phyloP scores from a whole-genome alignment of 768 basidiomycete genomes.

The Termitomyces sp. region DNA sequence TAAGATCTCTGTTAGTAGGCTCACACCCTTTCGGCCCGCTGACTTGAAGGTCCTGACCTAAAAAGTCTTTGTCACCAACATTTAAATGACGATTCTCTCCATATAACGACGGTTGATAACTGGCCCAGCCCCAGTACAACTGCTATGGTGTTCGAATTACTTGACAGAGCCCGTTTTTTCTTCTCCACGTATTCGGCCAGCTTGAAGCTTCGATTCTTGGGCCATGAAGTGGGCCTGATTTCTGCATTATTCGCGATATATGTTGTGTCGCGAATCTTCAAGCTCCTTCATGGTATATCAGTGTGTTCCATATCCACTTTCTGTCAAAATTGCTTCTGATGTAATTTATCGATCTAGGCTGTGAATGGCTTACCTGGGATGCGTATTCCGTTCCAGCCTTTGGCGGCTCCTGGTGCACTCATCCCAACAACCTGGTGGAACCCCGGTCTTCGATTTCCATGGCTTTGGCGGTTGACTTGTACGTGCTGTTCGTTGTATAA shows the following conservation, averaged over 20 bases:
- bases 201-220: slow-evolving; percentile 9
- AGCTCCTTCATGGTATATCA: slow-evolving; percentile 26
- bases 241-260: slow-evolving; percentile 21
- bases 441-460: slow-evolving; percentile 30
- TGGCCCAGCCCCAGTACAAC: no score
- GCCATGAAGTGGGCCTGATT: slow-evolving; percentile 10
- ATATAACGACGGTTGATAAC: background rate
- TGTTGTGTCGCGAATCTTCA: slow-evolving; percentile 27
- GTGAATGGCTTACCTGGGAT: slow-evolving; percentile 36
- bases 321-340: background rate
- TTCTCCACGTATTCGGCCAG: background rate
- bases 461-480: slow-evolving; percentile 34
- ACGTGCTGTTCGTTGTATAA: slow-evolving; percentile 8
- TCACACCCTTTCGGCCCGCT: no score
- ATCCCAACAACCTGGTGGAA: slow-evolving; percentile 43
- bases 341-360: slow-evolving; percentile 18
- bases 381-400: slow-evolving; percentile 37
- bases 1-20: no score
- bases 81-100: no score
- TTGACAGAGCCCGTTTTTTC: background rate
- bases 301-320: slow-evolving; percentile 17
- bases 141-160: background rate
- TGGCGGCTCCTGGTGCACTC: slow-evolving; percentile 31
- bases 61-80: background rate
- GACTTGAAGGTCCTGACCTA: no score